Evolutionary conservation across 306 rosid genomes (phyloP), one percentile per base, ranked within the genome.

Genomic region (Hippophae rhamnoides): DNA sequence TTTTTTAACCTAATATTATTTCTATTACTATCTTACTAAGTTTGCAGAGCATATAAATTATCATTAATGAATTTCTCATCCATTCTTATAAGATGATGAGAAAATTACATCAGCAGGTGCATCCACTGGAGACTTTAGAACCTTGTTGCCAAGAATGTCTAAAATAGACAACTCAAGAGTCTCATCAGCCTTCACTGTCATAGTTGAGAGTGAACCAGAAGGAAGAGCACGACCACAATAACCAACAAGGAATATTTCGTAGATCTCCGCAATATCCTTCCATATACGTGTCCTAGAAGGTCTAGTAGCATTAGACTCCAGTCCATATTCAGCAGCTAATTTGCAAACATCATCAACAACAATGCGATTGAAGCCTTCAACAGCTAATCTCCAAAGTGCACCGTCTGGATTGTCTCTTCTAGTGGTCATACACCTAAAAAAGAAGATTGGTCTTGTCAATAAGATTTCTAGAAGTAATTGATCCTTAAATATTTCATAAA

Each of bases 221-320:
- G 85, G 77, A 73, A 87, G 87, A 62, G 98, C 95, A 56, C 98
- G 77, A 61, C 98, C 96, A 74, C 98, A 92, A 65, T 92, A 92
- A 58, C 98, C 98, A 13, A 92, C 79, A 13, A 92, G 89, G 84
- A 92, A 92, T 74, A 87, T 76, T 71, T 92, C 98, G 76, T 83
- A 92, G 61, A 87, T 80, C 66, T 92, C 96, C 0, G 96, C 92
- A 74, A 92, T 85, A 76, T 92, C 98, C 76, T 92, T 87, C 98
- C 98, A 92, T 71, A 83, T 74, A 58, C 89, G 83, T 61, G 84
- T 81, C 75, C 87, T 76, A 67, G 82, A 84, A 74, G 84, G 76
- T 77, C 78, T 87, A 65, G 84, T 76, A 64, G 79, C 74, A 68
- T 73, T 57, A 12, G 70, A 73, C 70, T 75, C 89, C 49, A 73